Conservation (phyloP, 2,329 filamentous ascomycete species). For the Fusarium proliferatum region DNA sequence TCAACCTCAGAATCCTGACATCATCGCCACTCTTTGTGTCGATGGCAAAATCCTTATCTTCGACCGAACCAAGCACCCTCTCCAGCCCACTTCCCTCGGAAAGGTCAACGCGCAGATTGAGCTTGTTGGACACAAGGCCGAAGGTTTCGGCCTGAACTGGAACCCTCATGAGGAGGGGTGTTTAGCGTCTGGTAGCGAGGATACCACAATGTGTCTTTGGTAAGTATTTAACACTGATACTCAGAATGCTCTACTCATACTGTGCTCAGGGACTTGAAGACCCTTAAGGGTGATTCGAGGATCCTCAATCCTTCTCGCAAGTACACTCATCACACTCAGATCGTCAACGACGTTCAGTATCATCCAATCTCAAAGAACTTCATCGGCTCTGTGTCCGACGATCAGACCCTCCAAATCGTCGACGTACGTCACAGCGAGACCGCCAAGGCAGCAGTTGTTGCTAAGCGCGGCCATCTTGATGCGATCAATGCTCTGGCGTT, state of each 20-base stretch:
- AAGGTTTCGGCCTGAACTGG: slow-evolving; percentile 95
- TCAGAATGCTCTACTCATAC: slow-evolving; percentile 16
- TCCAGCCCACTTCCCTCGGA: slow-evolving; percentile 71
- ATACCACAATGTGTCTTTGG: slow-evolving; percentile 92
- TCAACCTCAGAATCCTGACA: slow-evolving; percentile 95
- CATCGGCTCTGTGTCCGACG: slow-evolving; percentile 94
- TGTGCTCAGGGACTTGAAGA: slow-evolving; percentile 77
- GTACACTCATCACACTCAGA: slow-evolving; percentile 88
- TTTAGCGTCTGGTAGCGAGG: slow-evolving; percentile 90
- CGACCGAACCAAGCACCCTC: slow-evolving; percentile 93
- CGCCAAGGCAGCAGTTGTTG: slow-evolving; percentile 75
- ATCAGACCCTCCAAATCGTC: slow-evolving; percentile 90
- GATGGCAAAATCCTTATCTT: slow-evolving; percentile 92
- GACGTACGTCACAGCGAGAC: slow-evolving; percentile 79
- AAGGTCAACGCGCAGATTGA: slow-evolving; percentile 84
- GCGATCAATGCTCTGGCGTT: slow-evolving; percentile 97
- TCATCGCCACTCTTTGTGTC: slow-evolving; percentile 92
- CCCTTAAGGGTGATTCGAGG: slow-evolving; percentile 76
- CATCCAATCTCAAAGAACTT: slow-evolving; percentile 87
- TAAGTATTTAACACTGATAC: slow-evolving; percentile 54
- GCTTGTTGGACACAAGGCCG: slow-evolving; percentile 83
- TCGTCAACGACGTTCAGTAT: slow-evolving; percentile 97
- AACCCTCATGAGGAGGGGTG: slow-evolving; percentile 85
- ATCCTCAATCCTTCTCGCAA: slow-evolving; percentile 76
- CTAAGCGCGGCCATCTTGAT: slow-evolving; percentile 82